Evolutionary conservation across 306 rosid species (phyloP), one percentile per base, ranked within the genome.

Genomic region (Vigna unguiculata): DNA sequence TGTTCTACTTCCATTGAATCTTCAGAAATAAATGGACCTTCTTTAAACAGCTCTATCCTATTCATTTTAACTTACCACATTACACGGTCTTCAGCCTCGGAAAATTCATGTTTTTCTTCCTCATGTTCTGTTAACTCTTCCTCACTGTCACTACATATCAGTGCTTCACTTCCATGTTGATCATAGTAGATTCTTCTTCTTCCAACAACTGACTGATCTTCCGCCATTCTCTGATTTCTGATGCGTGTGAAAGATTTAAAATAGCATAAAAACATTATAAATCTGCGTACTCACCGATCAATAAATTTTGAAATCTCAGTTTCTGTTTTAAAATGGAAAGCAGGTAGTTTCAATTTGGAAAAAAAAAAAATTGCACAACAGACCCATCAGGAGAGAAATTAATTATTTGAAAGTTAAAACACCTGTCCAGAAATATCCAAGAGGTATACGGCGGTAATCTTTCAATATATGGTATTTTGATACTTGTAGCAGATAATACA

Each of bases 161-260:
- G 85, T 17, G 97, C 97, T 85, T 95, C 98, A 71, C 95, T 87
- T 71, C 97, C 98, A 69, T 85, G 91, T 69, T 84, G 89, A 58
- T 95, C 97, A 58, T 95, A 94, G 86, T 94, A 94, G 72, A 94
- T 94, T n/a, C 90, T 89, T 71, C 96, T 90, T 89, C 93, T 92
- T 80, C 98, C 96, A 19, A 92, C 95, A 30, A 95, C 97, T 20
- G 98, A 95, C 77, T 95, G 98, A 64, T 95, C 97, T 61, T 92
- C 98, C 40, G 96, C 95, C 98, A 95, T 95, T 87, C 96, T 95
- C 93, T 95, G 97, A 84, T 95, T 95, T 84, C 98, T 95, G 95
- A 65, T 82, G 88, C 67, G 85, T 71, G 80, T 72, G 81, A 82
- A 43, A 88, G 77, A 86, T 81, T 82, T 85, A 83, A 80, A 89